Percentiles rank a stretch among this genome's conserved stretches.
phyloP scores from a whole-genome alignment of 495 filamentous ascomycete species.

The Pseudomonodictys pantanalensis region DNA sequence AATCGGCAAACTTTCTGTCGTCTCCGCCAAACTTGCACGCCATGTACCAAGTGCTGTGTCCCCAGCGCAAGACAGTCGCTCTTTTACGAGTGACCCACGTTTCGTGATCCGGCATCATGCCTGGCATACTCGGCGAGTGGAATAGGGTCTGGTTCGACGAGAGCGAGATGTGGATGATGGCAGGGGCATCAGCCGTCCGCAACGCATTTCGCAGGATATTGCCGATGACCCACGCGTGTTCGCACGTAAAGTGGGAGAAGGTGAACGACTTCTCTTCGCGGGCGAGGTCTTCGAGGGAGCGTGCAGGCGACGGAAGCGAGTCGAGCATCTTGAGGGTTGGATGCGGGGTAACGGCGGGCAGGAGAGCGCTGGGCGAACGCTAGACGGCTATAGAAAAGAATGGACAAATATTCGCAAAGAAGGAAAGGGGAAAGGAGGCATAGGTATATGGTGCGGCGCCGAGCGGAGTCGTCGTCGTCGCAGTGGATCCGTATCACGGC shows the following conservation, averaged over 20 bases:
- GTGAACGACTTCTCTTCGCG: constrained; percentile 53
- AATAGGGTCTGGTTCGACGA: constrained; percentile 60
- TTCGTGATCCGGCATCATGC: constrained; percentile 55
- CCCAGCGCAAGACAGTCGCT: constrained; percentile 69
- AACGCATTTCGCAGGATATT: constrained; percentile 61
- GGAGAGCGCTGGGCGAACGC: too few relatives aligned
- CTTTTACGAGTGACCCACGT: constrained; percentile 53
- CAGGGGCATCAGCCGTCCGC: constrained; percentile 53
- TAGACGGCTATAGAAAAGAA: too few relatives aligned
- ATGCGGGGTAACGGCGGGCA: not conserved
- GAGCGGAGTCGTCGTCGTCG: too few relatives aligned
- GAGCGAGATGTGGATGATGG: constrained; percentile 64
- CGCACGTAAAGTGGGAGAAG: constrained; percentile 61
- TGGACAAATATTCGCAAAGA: too few relatives aligned
- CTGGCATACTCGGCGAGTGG: constrained; percentile 55
- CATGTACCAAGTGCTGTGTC: constrained; percentile 65
- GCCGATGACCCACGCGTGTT: constrained; percentile 66
- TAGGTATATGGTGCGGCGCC: too few relatives aligned
- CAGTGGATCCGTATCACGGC: too few relatives aligned
- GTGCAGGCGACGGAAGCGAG: constrained; percentile 16
- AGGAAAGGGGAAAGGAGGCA: too few relatives aligned
- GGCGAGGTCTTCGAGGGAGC: constrained; percentile 46
- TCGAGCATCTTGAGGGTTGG: constrained; percentile 9
- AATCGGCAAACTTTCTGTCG: constrained; percentile 50
- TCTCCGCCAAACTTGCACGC: constrained; percentile 56